Evolutionary conservation across 345 rosid genomes (phyloP), one percentile per base, ranked within the genome.

Genomic region (Hibiscus mutabilis): DNA sequence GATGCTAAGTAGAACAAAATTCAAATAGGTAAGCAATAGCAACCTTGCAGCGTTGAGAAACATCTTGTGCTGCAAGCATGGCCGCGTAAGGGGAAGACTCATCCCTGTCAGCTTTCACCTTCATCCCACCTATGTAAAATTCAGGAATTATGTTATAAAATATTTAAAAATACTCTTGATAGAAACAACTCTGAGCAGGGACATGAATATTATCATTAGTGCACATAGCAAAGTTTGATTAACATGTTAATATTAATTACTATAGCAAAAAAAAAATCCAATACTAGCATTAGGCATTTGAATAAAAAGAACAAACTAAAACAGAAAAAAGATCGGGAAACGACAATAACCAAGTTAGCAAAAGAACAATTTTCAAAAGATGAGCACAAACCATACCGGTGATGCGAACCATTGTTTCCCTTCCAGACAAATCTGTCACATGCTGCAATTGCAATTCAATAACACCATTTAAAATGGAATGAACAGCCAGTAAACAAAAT

Each of bases 21-120:
- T n/a, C 57, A 51, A 27, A 46, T 9, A 40, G 31, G 10, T 25
- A 29, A 70, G 42, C 0, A 37, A 44, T 6, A 15, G 8, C 59
- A 7, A 91, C 93, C 96, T 90, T 90, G 93, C 93, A 90, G 77
- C 91, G 79, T 78, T 83, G 84, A 64, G 93, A 46, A 73, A 90
- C 96, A 83, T 90, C 96, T 69, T 90, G 96, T 6, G 96, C 90
- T 21, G 96, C 96, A 88, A 90, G 96, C 93, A 90, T 88, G 31
- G 60, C 60, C 0, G 27, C 29, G 3, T 56, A 21, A 56, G 27
- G 29, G n/a, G n/a, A 57, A 24, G 61, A 22, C 61, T 57, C 61
- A 3, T 57, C 61, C 61, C 61, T 57, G 24, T 57, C 61, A 24
- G 61, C 33, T 57, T 57, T 57, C 33, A 57, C 61, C 61, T 57